These are phyloP conservation scores for Monosporascus sp. DNA, from an alignment of 2,329 filamentous ascomycete genomes.

Conservation along the genomic window DNA sequence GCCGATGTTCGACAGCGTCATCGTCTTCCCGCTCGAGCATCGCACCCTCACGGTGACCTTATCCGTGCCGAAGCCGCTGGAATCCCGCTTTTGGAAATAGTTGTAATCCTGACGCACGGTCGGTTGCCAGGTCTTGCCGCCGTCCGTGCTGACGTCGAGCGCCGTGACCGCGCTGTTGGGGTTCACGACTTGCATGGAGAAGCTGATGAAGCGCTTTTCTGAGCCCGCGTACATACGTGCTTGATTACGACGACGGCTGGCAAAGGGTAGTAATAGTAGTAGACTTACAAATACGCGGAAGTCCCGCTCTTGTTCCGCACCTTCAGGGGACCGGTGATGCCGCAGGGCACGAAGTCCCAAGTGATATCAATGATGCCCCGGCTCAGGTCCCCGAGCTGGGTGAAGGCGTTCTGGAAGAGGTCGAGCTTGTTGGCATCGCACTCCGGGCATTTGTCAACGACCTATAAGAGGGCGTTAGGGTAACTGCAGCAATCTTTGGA, in stretches of 20 bases:
- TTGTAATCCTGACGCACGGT: constrained; percentile 52
- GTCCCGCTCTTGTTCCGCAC: constrained; percentile 41
- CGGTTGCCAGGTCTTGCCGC: constrained; percentile 52
- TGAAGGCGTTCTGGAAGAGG: constrained; percentile 39
- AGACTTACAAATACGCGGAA: constrained; percentile 33
- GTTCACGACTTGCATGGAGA: constrained; percentile 60
- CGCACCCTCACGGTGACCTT: constrained; percentile 53
- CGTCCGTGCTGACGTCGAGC: constrained; percentile 57
- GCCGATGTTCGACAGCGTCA: constrained; percentile 47
- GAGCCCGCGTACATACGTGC: neutral
- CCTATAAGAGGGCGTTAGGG: constrained; percentile 18
- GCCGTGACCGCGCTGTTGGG: constrained; percentile 49
- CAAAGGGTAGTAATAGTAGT: constrained; percentile 16
- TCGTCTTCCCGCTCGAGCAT: constrained; percentile 41
- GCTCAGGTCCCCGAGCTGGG: constrained; percentile 29
- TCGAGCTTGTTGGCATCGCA: constrained; percentile 37
- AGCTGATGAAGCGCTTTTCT: constrained; percentile 9
- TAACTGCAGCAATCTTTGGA: neutral
- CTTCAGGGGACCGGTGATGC: constrained; percentile 35
- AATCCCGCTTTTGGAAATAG: constrained; percentile 51
- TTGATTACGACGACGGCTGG: no score
- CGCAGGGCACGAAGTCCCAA: constrained; percentile 34
- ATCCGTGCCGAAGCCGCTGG: constrained; percentile 48
- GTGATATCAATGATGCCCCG: constrained; percentile 36
- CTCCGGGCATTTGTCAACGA: constrained; percentile 42